A percentile compares a stretch with the other conserved stretches of the same genome.
phyloP scores from a whole-genome alignment of 805 yeast genomes.

The Helenozyma rhizophorensis region DNA sequence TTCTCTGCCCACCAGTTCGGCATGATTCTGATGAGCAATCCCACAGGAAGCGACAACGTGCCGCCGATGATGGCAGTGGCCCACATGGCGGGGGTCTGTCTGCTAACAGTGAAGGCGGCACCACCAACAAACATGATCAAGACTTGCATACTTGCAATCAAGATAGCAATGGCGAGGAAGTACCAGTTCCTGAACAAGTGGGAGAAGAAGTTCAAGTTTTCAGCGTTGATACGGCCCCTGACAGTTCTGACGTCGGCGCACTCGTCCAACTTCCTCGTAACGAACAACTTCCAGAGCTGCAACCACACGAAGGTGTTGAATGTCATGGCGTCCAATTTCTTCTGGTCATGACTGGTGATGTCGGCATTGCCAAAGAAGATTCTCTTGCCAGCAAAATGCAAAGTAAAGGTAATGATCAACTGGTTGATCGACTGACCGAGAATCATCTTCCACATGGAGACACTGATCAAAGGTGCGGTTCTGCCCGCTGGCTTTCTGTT shows the following conservation, averaged over 20 bases:
- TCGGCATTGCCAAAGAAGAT: constrained; percentile 46
- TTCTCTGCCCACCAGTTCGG: constrained; percentile 75
- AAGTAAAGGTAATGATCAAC: constrained; percentile 68
- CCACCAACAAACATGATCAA: constrained; percentile 97
- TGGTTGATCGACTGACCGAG: constrained; percentile 81
- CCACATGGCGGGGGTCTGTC: constrained; percentile 87
- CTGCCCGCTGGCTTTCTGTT: constrained; percentile 84
- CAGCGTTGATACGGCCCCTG: constrained; percentile 53
- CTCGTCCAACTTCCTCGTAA: constrained; percentile 86
- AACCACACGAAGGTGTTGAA: constrained; percentile 97
- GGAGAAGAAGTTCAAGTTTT: constrained; percentile 76
- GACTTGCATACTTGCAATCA: constrained; percentile 82
- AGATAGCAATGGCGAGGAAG: constrained; percentile 63
- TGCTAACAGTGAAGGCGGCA: constrained; percentile 79
- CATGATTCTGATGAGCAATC: constrained; percentile 66
- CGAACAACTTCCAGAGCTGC: constrained; percentile 90
- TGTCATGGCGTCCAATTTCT: constrained; percentile 75
- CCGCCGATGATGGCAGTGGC: constrained; percentile 83
- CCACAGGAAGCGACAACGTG: constrained; percentile 73
- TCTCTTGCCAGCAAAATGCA: constrained; percentile 73
- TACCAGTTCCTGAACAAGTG: constrained; percentile 80
- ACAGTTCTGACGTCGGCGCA: constrained; percentile 62
- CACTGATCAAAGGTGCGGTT: constrained; percentile 70
- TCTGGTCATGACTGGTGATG: constrained; percentile 41
- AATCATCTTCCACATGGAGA: constrained; percentile 98